Base-by-base conservation (phyloP, 192 early-diverging fungal genomes). In the Coemansia sp. region DNA sequence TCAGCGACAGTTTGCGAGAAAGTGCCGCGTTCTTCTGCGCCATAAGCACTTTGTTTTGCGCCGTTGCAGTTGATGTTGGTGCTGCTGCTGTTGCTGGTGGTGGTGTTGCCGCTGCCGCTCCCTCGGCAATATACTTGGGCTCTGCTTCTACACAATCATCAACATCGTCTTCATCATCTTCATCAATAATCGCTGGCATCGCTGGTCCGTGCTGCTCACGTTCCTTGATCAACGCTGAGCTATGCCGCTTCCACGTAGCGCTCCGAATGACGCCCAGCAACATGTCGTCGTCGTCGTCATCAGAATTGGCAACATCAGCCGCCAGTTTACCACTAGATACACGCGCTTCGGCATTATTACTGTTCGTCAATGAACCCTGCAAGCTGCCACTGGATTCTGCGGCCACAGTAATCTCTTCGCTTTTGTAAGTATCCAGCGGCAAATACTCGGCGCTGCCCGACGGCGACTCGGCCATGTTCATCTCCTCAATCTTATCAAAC, bases 381-480 rank as follows among this genome's bases (percentile, higher is more conserved):
- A 24, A 22, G 8, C 19, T 54, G n/a, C 45, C 35, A 11, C n/a
- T 37, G 4, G 58, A 23, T 25, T 23, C 47, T 19, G 41, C 37
- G 19, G 23, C 29, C 5, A 59, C 35, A 22, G 50, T 56, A 15
- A 21, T 60, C 14, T 60, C 57, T 15, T 60, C 62, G 45, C 41
- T 39, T 54, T 43, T 59, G 60, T 72, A 72, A 1, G 48, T 59
- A 52, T 71, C 78, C 2, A 81, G 37, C 24, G 78, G 72, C 23
- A 81, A 69, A 29, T 81, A 81, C 66, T 81, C 78, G 29, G 66
- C 72, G 60, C 72, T 75, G 22, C 65, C 69, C 3, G 78, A 63
- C 19, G 64, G 72, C 56, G 69, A 69, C 29, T 65, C 64, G 23
- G 54, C 47, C 54, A 72, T 17, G 21, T 72, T 58, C 78, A 75